Conservation (phyloP, 2,329 filamentous ascomycete genomes). For the Alternaria alternata region DNA sequence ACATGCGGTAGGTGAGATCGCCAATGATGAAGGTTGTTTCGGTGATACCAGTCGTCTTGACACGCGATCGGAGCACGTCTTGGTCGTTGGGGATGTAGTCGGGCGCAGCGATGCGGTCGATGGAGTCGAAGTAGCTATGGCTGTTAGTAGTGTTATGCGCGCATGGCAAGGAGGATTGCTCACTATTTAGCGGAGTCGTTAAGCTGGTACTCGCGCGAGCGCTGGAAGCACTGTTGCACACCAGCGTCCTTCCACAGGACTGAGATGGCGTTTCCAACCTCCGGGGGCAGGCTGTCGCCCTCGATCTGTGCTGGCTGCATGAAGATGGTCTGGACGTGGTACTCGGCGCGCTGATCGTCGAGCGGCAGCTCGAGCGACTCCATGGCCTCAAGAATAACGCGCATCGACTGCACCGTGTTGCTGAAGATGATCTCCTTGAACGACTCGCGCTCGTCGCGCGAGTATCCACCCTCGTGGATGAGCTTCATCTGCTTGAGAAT, state of each 20-base stretch:
- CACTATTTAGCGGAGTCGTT: slow-evolving; percentile 98
- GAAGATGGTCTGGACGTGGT: slow-evolving; percentile 98
- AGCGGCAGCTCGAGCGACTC: slow-evolving; percentile 79
- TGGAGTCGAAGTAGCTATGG: slow-evolving; percentile 90
- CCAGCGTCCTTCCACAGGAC: slow-evolving; percentile 92
- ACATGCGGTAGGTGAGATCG: slow-evolving; percentile 95
- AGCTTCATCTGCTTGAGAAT: slow-evolving; percentile 99
- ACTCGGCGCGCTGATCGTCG: slow-evolving; percentile 91
- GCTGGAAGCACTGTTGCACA: slow-evolving; percentile 94
- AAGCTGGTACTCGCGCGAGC: slow-evolving; percentile 93
- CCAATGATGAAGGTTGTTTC: slow-evolving; percentile 96
- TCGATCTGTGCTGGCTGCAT: slow-evolving; percentile 98
- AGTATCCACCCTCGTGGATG: slow-evolving; percentile 98
- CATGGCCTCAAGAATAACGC: slow-evolving; percentile 74
- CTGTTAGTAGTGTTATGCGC: slow-evolving; percentile 24
- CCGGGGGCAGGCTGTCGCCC: slow-evolving; percentile 90
- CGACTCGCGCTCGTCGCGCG: slow-evolving; percentile 79
- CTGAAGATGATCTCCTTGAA: slow-evolving; percentile 78
- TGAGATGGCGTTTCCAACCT: slow-evolving; percentile 92
- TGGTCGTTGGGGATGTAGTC: slow-evolving; percentile 96
- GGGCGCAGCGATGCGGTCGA: slow-evolving; percentile 85
- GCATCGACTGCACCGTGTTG: slow-evolving; percentile 75
- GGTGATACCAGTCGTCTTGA: slow-evolving; percentile 97
- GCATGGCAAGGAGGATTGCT: slow-evolving; percentile 51
- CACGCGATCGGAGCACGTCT: slow-evolving; percentile 92